Evolutionary conservation across 768 basidiomycete genomes (phyloP).

Genomic region (Cystofilobasidium macerans): DNA sequence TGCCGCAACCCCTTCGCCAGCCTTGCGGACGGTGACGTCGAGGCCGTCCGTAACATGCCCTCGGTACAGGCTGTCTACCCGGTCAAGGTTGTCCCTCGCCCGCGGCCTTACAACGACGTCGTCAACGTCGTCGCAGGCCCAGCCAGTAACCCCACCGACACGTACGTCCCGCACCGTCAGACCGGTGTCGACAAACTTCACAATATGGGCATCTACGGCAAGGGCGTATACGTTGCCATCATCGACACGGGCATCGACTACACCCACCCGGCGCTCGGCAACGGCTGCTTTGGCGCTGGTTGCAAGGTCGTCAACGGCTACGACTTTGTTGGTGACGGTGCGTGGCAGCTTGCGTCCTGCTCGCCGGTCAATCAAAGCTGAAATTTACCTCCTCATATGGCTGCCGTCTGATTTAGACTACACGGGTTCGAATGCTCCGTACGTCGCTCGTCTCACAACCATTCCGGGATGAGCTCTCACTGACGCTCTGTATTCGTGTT

Average conservation of each 20-base stretch:
- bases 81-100: constrained; percentile 14
- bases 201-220: constrained; percentile 51
- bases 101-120: neutral
- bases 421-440: constrained; percentile 7
- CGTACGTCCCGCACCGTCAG: constrained; percentile 16
- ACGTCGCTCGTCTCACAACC: neutral
- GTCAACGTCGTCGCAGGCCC: neutral
- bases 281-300: constrained; percentile 15
- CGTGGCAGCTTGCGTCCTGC: no score
- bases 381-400: neutral
- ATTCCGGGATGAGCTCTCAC: neutral
- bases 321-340: constrained; percentile 22
- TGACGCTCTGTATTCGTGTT: neutral
- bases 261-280: constrained; percentile 15
- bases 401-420: no score
- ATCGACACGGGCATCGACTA: constrained; percentile 40
- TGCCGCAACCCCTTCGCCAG: neutral
- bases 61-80: constrained; percentile 20
- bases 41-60: neutral
- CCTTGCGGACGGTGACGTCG: neutral
- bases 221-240: constrained; percentile 57
- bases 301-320: constrained; percentile 22
- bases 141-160: constrained; percentile 18
- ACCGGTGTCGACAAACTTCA: constrained; percentile 54
- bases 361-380: no score